Evolutionary conservation across 1,284 basidiomycete species (phyloP).

Genomic region (Xanthoconium separans): DNA sequence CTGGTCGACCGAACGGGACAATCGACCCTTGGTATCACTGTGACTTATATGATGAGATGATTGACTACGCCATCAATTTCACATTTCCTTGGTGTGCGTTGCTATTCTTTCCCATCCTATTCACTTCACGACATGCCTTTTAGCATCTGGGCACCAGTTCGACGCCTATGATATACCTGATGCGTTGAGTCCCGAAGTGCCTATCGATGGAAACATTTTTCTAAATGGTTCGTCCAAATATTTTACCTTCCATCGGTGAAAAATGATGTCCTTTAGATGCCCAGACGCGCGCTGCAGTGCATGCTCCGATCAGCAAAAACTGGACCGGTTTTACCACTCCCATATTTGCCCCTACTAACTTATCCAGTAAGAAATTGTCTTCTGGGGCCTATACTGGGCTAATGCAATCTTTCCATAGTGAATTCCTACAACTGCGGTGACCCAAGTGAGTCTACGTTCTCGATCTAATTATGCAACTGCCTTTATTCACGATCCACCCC

Average conservation of each 20-base stretch:
- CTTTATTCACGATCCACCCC: slow-evolving; percentile 1
- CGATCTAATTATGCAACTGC: not conserved
- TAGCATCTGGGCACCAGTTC: slow-evolving; percentile 40
- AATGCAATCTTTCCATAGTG: slow-evolving; percentile 6
- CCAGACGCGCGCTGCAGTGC: slow-evolving; percentile 53
- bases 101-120: not conserved
- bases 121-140: not conserved
- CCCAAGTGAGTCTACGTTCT: slow-evolving; percentile 39
- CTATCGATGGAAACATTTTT: slow-evolving; percentile 49
- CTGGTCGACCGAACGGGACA: slow-evolving; percentile 45
- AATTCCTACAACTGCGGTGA: slow-evolving; percentile 29
- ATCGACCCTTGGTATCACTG: slow-evolving; percentile 62
- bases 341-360: slow-evolving; percentile 38
- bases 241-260: not conserved
- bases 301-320: slow-evolving; percentile 65
- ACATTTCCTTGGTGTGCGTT: slow-evolving; percentile 66
- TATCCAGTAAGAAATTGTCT: slow-evolving; percentile 29
- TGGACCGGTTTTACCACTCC: slow-evolving; percentile 47
- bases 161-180: slow-evolving; percentile 54
- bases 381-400: slow-evolving; percentile 10
- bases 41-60: slow-evolving; percentile 46
- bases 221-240: slow-evolving; percentile 50
- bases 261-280: slow-evolving; percentile 40
- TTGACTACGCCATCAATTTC: slow-evolving; percentile 63
- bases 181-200: slow-evolving; percentile 45